A percentile compares a stretch with the other conserved stretches of the same genome.
Conservation (phyloP, 208 protist genomes). For the Leptomonas seymouri region DNA sequence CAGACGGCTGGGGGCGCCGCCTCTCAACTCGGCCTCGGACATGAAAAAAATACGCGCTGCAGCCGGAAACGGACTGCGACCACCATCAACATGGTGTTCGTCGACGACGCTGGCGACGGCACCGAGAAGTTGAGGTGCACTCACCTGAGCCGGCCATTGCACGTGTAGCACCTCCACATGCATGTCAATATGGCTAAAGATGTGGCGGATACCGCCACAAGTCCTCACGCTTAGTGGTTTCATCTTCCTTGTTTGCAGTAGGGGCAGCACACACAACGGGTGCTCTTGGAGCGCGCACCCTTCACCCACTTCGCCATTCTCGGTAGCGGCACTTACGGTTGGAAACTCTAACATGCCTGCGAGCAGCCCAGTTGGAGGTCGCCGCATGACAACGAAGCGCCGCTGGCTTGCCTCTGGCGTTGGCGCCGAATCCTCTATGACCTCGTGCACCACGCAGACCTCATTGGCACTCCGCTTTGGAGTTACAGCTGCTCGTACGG, state of each 20-base stretch:
- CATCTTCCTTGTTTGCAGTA: background rate
- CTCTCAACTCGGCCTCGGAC: conserved; percentile 46
- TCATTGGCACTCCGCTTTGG: conserved; percentile 63
- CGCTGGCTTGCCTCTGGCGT: conserved; percentile 2
- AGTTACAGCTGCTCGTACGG: conserved; percentile 42
- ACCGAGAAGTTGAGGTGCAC: conserved; percentile 11
- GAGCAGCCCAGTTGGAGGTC: conserved; percentile 62
- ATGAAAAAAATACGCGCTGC: conserved; percentile 49
- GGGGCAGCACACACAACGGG: conserved; percentile 6
- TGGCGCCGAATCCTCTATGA: background rate
- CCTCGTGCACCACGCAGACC: conserved; percentile 79
- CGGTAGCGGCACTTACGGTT: conserved; percentile 23
- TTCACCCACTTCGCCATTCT: background rate
- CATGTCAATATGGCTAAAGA: conserved; percentile 89
- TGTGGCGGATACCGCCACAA: conserved; percentile 60
- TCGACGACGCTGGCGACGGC: conserved; percentile 20
- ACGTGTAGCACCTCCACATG: conserved; percentile 67
- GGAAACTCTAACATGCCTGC: conserved; percentile 88
- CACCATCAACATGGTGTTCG: conserved; percentile 2
- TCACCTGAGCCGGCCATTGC: conserved; percentile 29
- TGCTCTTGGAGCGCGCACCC: background rate
- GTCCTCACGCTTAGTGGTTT: background rate
- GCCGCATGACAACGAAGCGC: conserved; percentile 68
- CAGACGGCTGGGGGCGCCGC: conserved; percentile 56
- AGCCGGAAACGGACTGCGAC: background rate